Conservation (phyloP, 306 rosid genomes). For the Prunus mongolica region DNA sequence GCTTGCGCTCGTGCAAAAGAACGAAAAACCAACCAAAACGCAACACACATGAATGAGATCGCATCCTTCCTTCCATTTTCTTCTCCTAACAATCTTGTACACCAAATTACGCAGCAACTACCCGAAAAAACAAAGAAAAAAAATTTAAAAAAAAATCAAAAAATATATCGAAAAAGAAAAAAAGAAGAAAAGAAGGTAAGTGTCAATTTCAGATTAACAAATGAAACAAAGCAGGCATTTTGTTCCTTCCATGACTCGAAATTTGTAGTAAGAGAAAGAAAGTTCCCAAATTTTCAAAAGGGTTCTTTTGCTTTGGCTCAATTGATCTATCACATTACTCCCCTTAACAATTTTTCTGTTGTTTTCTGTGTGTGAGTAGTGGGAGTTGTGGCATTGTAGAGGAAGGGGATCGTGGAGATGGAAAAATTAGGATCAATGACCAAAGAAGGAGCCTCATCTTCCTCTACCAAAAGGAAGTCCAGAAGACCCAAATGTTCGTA, state of each 20-base stretch:
- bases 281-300: not conserved
- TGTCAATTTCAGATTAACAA: not conserved
- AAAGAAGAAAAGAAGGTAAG: not conserved
- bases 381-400: conserved; percentile 9
- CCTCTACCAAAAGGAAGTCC: conserved; percentile 20
- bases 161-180: not conserved
- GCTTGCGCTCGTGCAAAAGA: not conserved
- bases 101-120: not conserved
- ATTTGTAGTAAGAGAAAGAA: not conserved
- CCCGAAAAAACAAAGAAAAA: not conserved
- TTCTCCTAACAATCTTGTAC: not conserved
- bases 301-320: not conserved
- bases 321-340: not conserved
- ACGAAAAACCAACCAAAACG: not conserved
- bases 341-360: not conserved
- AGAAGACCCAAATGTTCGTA: conserved; percentile 31
- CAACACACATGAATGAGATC: not conserved
- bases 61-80: not conserved
- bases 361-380: not conserved
- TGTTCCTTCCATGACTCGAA: not conserved
- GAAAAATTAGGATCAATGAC: not conserved
- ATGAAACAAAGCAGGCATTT: not conserved
- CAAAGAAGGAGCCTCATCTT: conserved; percentile 7
- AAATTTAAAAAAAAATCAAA: too few relatives aligned
- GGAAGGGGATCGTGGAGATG: conserved; percentile 1